phyloP scores from a whole-genome alignment of 805 yeast species.

The Candida dajiaensis region DNA sequence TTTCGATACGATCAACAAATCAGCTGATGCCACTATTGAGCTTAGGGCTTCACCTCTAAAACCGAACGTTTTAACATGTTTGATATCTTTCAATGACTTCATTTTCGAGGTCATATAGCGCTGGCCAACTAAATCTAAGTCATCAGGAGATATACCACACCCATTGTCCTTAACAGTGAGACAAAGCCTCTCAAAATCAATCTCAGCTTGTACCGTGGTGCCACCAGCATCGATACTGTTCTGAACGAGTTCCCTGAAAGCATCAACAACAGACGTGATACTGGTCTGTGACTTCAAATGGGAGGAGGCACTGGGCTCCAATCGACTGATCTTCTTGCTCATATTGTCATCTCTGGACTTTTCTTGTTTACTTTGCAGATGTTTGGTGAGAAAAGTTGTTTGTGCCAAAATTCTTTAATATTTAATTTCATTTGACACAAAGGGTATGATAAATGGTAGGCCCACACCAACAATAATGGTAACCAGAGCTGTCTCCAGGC shows the following conservation, averaged over 20 bases:
- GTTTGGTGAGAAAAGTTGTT: background rate
- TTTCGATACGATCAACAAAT: slow-evolving; percentile 44
- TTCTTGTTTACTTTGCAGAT: background rate
- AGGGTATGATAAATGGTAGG: too few relatives aligned
- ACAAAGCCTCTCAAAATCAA: slow-evolving; percentile 30
- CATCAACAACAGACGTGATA: slow-evolving; percentile 33
- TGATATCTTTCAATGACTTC: slow-evolving; percentile 30
- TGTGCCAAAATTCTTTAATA: too few relatives aligned
- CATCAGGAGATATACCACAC: slow-evolving; percentile 48
- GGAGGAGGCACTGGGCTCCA: slow-evolving; percentile 6
- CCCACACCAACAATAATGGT: too few relatives aligned
- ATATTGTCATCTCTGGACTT: background rate
- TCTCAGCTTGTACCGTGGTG: slow-evolving; percentile 26
- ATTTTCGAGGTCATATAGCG: slow-evolving; percentile 55
- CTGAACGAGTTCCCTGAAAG: slow-evolving; percentile 43
- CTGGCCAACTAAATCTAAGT: slow-evolving; percentile 41
- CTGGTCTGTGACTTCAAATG: slow-evolving; percentile 16
- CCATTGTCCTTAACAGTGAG: slow-evolving; percentile 64
- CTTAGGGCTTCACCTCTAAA: slow-evolving; percentile 70
- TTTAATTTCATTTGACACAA: background rate
- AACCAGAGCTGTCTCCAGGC: too few relatives aligned
- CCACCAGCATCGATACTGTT: slow-evolving; percentile 55
- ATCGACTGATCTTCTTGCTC: background rate
- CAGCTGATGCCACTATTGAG: slow-evolving; percentile 43
- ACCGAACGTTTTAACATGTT: slow-evolving; percentile 43